Conservation (phyloP, 768 basidiomycete species). For the Russula brevipes region DNA sequence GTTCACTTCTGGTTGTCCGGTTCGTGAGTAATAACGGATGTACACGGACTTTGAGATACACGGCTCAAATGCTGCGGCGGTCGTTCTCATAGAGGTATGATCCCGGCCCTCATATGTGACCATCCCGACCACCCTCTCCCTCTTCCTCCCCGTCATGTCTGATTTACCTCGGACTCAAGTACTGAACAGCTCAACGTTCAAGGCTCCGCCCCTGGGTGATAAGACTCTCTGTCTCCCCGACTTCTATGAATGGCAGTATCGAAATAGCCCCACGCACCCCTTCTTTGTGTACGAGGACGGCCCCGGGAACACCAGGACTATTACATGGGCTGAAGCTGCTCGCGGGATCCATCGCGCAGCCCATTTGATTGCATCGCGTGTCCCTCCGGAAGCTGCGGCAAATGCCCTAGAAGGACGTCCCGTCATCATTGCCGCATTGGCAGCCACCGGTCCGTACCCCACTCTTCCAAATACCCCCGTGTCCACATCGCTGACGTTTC, state of each 20-base stretch:
- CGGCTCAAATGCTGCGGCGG: too few relatives aligned
- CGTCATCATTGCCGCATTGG: constrained; percentile 23
- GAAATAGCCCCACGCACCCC: constrained; percentile 26
- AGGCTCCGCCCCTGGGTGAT: constrained; percentile 27
- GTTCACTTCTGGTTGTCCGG: neutral
- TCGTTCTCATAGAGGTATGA: neutral
- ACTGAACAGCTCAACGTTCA: constrained; percentile 24
- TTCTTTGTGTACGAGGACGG: constrained; percentile 24
- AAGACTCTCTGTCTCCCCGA: constrained; percentile 26
- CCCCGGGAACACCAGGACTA: constrained; percentile 17
- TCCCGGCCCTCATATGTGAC: neutral
- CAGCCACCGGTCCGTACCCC: constrained; percentile 22
- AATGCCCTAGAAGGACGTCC: constrained; percentile 20
- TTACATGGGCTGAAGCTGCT: constrained; percentile 23
- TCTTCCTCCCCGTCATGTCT: constrained; percentile 10
- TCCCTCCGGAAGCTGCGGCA: constrained; percentile 7
- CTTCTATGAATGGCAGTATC: constrained; percentile 30
- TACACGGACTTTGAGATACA: neutral
- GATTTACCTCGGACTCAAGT: constrained; percentile 25
- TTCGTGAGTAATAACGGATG: constrained; percentile 9
- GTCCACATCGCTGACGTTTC: neutral
- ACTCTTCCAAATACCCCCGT: neutral
- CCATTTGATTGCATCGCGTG: constrained; percentile 7
- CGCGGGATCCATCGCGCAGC: constrained; percentile 26
- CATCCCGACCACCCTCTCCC: neutral